Base-by-base conservation (phyloP, 495 filamentous ascomycete genomes). In the Penicillium crystallinum region DNA sequence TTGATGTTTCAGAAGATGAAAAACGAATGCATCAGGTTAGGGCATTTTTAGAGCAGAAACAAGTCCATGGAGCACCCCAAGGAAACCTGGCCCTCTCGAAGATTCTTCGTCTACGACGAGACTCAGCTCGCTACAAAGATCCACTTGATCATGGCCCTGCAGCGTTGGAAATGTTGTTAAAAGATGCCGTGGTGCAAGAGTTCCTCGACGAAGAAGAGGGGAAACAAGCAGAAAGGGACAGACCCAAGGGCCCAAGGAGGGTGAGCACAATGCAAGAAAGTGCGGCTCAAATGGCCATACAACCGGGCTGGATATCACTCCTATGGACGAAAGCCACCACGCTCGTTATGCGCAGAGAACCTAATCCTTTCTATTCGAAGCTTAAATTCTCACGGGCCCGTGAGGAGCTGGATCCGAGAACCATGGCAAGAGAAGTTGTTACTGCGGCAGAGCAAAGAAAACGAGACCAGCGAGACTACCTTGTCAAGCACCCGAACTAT, bases 1-100 rank as follows among this genome's bases (percentile, higher is more conserved):
- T 99, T 64, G 93, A 99, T 70, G 90, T 99, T n/a, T 91, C 90
- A 7, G 93, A 99, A 68, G 95, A 99, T 62, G 90, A 97, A 70
- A 99, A 99, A 68, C 91, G 93, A 22, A 74, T 96, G 50, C 88
- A 97, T 61, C 93, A 99, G 71, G 90, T 99, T 44, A 88, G 89
- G 59, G 85, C 91, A 6, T 97, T 99, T 60, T 69, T 99, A 37
- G 89, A 95, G 59, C 87, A 90, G 53, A 92, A 91, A 59, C 91
- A 97, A 58, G 77, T 97, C 17, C 87, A 86, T 25, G 77, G 78
- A 29, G 71, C 75, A 17, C 76, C 77, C 9, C 74, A 81, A 54
- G 77, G 84, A 42, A 96, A 90, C 60, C 78, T 97, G 22, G 88
- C 90, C 0, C 77, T 98, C 35, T 90, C 90, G 0, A 86, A 87